These are phyloP conservation scores for Phylloporus sp. DNA, from an alignment of 768 basidiomycete species.

Conservation along the genomic window DNA sequence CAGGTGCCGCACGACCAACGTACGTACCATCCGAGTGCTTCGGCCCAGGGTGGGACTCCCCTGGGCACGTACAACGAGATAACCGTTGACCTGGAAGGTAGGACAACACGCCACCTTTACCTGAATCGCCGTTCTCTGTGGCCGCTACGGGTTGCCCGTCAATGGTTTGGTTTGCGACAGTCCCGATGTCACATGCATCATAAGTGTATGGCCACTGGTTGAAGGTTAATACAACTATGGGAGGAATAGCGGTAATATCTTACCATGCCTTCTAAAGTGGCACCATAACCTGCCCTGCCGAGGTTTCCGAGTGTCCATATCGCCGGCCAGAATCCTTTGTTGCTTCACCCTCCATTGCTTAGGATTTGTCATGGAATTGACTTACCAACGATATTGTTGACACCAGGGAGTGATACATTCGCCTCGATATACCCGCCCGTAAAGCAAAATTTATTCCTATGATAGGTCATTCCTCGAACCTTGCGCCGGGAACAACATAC, in stretches of 20 bases:
- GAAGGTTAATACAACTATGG: conserved; percentile 1
- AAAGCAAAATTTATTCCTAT: conserved; percentile 87
- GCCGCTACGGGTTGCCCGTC: conserved; percentile 66
- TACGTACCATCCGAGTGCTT: conserved; percentile 67
- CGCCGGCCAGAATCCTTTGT: conserved; percentile 47
- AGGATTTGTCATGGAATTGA: neutral
- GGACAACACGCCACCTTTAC: conserved; percentile 49
- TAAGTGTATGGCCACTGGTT: conserved; percentile 65
- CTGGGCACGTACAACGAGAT: conserved; percentile 81
- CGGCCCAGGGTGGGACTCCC: conserved; percentile 84
- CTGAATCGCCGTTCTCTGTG: conserved; percentile 51
- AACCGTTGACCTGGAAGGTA: conserved; percentile 79
- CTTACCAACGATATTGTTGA: conserved; percentile 54
- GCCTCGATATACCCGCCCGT: conserved; percentile 75
- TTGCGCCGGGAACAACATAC: conserved; percentile 13
- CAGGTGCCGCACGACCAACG: conserved; percentile 80
- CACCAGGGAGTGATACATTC: conserved; percentile 61
- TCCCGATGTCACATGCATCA: conserved; percentile 80
- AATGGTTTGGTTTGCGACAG: conserved; percentile 74
- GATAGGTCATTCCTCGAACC: conserved; percentile 5
- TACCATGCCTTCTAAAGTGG: conserved; percentile 52
- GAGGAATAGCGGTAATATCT: conserved; percentile 7
- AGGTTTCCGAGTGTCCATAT: conserved; percentile 59
- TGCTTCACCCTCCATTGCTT: neutral
- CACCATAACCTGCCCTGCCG: conserved; percentile 68